These are phyloP conservation scores for Saccharum officinarum DNA, from an alignment of 176 grass and related monocot species.

Conservation along the genomic window DNA sequence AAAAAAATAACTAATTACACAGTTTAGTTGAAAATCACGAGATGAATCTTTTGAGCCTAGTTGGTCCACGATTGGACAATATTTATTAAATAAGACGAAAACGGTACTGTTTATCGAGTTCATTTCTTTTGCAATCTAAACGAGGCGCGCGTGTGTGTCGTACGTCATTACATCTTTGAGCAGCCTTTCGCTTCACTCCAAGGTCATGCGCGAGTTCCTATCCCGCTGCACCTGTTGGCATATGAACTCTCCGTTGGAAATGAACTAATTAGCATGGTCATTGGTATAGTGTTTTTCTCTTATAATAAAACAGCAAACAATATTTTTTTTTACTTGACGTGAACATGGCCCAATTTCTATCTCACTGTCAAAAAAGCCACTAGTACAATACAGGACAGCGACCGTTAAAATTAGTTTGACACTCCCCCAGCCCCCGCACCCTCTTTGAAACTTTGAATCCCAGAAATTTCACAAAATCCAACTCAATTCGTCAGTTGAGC, in stretches of 20 bases:
- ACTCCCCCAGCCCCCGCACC: not conserved
- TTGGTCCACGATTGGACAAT: too few relatives aligned
- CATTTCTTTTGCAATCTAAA: too few relatives aligned
- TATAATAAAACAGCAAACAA: too few relatives aligned
- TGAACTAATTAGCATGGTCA: not conserved
- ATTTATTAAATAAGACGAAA: too few relatives aligned
- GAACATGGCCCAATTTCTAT: not conserved
- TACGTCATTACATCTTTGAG: not conserved
- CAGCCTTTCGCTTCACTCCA: slow-evolving; percentile 1
- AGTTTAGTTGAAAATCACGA: too few relatives aligned
- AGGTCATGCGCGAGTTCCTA: not conserved
- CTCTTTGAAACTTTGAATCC: not conserved
- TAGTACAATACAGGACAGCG: not conserved
- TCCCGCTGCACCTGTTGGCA: not conserved
- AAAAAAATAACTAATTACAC: too few relatives aligned
- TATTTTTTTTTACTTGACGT: too few relatives aligned
- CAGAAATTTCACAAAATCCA: not conserved
- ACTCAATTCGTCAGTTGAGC: not conserved
- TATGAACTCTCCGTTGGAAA: not conserved
- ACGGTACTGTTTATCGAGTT: too few relatives aligned
- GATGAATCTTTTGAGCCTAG: too few relatives aligned
- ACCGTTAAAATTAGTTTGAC: not conserved
- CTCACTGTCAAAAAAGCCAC: not conserved
- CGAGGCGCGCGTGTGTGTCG: not conserved
- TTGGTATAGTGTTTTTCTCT: too few relatives aligned